Evolutionary conservation across 768 basidiomycete genomes (phyloP), one percentile per base, ranked within the genome.

Genomic region (Leccinellum albellum): DNA sequence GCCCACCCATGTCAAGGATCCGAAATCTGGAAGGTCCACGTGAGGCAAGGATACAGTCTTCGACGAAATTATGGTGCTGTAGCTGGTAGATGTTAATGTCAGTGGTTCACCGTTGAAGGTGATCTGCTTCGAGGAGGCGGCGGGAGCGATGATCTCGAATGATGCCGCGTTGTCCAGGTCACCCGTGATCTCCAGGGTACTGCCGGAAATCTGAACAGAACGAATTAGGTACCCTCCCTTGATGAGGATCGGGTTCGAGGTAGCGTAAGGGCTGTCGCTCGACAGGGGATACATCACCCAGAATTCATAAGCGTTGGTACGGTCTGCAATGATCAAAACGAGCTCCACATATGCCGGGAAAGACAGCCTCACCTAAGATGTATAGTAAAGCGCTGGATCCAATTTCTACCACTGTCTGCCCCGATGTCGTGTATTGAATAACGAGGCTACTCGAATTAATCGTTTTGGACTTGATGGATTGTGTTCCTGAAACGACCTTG

Each of bases 211-310:
- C 6, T 71, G 64, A 6, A 73, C 76, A 6, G 78, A 71, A 26
- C 80, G 75, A 24, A 80, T 62, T 42, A 81, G 70, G 49, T 81
- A 81, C 31, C 79, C 79, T 54, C 80, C 79, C 62, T 78, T 79
- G 33, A 81, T 69, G 45, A 79, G 73, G 48, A 80, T 73, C 1
- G 80, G 75, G 60, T 78, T 74, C 37, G 75, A 63, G 6, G 73
- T 79, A 54, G 64, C 75, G 56, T 68, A 70, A 53, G 37, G n/a
- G n/a, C n/a, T 40, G 37, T 40, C n/a, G 61, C 70, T 6, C 57
- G 76, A 14, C 17, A 37, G 37, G 70, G 61, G 64, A 53, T 81
- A 74, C 57, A 81, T 67, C 29, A 79, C 74, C 80, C 81, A 82
- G 64, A 79, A 80, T 54, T 79, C 71, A 56, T 82, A 82, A 5